These are phyloP conservation scores for Flaveria ramosissima DNA, from an alignment of 129 eudicot species.

Conservation along the genomic window DNA sequence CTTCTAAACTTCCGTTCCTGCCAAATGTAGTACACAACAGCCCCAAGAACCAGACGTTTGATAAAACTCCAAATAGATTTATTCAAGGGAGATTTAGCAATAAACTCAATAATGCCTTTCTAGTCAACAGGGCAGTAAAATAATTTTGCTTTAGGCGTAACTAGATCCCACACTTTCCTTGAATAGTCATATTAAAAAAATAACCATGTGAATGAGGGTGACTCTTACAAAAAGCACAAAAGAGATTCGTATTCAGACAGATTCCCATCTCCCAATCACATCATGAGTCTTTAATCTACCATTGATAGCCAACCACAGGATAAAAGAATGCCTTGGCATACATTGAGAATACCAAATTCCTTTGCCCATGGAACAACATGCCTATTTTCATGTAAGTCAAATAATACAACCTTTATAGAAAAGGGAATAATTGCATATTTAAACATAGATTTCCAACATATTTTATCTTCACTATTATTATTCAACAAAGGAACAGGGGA, in stretches of 20 bases:
- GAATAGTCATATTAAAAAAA: too few species aligned
- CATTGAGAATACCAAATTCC: neutral
- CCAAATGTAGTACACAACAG: too few species aligned
- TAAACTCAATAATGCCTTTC: too few species aligned
- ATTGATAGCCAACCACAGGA: neutral
- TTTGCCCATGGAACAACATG: neutral
- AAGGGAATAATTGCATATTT: neutral
- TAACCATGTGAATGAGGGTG: too few species aligned
- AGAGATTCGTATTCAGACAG: fast-evolving
- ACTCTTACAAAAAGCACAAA: neutral
- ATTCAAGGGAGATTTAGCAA: fast-evolving
- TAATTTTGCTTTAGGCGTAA: too few species aligned
- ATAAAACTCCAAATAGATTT: too few species aligned
- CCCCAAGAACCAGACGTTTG: fast-evolving
- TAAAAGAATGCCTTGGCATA: neutral
- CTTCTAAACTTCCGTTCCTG: too few species aligned
- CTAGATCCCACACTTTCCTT: too few species aligned
- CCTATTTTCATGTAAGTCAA: fast-evolving
- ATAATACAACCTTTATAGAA: neutral
- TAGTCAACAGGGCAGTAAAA: too few species aligned
- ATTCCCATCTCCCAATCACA: neutral
- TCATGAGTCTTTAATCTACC: neutral
- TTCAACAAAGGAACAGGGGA: neutral
- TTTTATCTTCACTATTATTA: neutral
- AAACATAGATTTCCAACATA: neutral